Percentiles rank a stretch among this genome's conserved stretches.
These are phyloP conservation scores for Hysterium pulicare DNA, from an alignment of 2,329 filamentous ascomycete species.

Conservation along the genomic window DNA sequence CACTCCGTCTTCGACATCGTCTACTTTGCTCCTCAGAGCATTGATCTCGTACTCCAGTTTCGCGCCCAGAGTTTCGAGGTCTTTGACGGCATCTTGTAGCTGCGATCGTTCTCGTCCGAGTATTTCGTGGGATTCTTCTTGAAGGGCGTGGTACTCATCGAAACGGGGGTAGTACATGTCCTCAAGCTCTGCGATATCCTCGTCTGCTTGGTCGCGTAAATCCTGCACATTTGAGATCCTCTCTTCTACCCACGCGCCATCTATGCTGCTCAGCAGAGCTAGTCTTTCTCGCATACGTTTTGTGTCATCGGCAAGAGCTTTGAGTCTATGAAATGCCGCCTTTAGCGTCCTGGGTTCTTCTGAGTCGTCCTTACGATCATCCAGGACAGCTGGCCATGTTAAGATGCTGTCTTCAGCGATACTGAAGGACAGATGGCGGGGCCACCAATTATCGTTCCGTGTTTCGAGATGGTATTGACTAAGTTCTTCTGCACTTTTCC, in stretches of 20 bases:
- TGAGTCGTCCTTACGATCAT: conserved; percentile 32
- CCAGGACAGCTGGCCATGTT: conserved; percentile 48
- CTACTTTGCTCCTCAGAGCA: conserved; percentile 72
- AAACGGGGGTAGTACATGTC: conserved; percentile 68
- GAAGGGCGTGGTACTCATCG: conserved; percentile 67
- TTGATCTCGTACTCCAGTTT: conserved; percentile 92
- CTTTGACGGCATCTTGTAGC: conserved; percentile 69
- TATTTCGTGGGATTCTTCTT: conserved; percentile 65
- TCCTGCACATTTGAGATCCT: conserved; percentile 56
- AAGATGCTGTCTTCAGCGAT: conserved; percentile 72
- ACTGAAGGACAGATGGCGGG: conserved; percentile 71
- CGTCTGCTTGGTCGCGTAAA: conserved; percentile 61
- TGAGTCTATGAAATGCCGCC: conserved; percentile 33
- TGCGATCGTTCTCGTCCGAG: conserved; percentile 66
- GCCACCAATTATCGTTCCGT: conserved; percentile 61
- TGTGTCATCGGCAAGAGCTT: conserved; percentile 51
- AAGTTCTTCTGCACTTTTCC: conserved; percentile 53
- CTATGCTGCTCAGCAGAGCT: conserved; percentile 52
- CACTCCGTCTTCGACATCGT: conserved; percentile 83
- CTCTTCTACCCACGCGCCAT: conserved; percentile 60
- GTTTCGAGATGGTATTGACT: conserved; percentile 15
- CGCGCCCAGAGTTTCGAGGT: conserved; percentile 75
- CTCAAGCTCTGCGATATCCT: conserved; percentile 58
- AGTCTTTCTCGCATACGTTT: conserved; percentile 61
- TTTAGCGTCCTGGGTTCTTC: conserved; percentile 16